Evolutionary conservation across 495 filamentous ascomycete genomes (phyloP), one percentile per base, ranked within the genome.

Genomic region (Penicillium silybi): DNA sequence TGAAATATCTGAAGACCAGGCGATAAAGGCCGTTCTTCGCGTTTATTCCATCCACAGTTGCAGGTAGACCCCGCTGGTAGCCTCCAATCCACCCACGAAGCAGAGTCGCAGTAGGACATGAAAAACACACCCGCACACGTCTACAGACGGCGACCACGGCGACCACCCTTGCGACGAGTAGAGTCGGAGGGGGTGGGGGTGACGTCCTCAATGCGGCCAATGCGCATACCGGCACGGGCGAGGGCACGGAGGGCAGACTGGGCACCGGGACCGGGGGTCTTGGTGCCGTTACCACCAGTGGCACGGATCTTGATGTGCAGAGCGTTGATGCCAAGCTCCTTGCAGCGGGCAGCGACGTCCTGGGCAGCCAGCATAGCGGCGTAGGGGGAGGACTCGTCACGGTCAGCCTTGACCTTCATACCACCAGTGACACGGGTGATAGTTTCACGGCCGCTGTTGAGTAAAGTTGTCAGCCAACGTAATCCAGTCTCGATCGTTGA

Each of bases 391-490:
- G 92, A 97, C 83, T 99, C 93, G 79, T 99, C 93, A 80, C 93
- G 91, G 75, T 99, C 93, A 74, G 93, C 93, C 87, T 99, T 99
- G 82, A 99, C 93, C 83, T 99, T 99, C 93, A 97, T 97, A 71
- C 93, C 93, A 77, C 93, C 93, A 64, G 93, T 99, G 53, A 99
- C 91, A 86, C 93, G 91, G 84, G 81, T 85, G 78, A 99, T 92
- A 78, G 93, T 99, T 90, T 99, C 93, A 79, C 93, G 93, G 79
- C 93, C 93, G 78, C 90, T 96, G 84, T 80, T 76, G 81, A 78
- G 77, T 75, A 74, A 75, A 62, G 69, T 5, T 68, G 77, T 89
- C 78, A 88, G 85, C 78, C 73, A 79, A 43, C 19, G 1, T 38
- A 25, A 27, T 46, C 17, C 29, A 44, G 6, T 40, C 17, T 38